Evolutionary conservation across 306 rosid species (phyloP).

Genomic region (Vicia villosa): DNA sequence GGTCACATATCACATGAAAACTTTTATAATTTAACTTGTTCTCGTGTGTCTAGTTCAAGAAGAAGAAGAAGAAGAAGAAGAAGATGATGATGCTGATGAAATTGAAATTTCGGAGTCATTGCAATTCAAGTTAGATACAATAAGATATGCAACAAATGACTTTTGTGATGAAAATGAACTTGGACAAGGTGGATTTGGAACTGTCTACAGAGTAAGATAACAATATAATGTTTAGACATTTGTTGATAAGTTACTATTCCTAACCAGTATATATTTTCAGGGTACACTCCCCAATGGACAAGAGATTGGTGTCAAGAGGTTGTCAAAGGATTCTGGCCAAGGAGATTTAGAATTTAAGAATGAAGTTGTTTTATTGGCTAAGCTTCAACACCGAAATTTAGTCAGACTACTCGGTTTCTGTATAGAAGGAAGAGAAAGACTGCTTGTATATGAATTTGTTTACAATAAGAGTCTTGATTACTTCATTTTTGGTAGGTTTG

Average conservation of each 20-base stretch:
- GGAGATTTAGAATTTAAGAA: too few species aligned
- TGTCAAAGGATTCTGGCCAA: too few species aligned
- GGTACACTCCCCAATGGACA: too few species aligned
- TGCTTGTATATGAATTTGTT: constrained; percentile 56
- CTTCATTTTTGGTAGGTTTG: constrained; percentile 49
- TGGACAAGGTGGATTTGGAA: constrained; percentile 45
- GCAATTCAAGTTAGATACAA: constrained; percentile 31
- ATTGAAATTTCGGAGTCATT: constrained; percentile 15
- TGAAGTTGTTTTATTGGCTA: too few species aligned
- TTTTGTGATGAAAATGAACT: constrained; percentile 38
- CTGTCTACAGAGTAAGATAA: constrained; percentile 34
- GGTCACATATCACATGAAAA: not conserved
- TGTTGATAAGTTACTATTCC: not conserved
- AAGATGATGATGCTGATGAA: constrained; percentile 1
- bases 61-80: too few species aligned
- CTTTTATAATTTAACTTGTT: not conserved
- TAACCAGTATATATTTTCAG: constrained; percentile 1
- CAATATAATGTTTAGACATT: not conserved
- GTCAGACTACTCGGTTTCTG: constrained; percentile 36
- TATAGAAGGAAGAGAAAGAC: constrained; percentile 18
- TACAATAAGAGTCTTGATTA: constrained; percentile 49
- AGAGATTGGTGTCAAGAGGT: too few species aligned
- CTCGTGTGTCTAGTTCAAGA: not conserved
- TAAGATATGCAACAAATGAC: constrained; percentile 33
- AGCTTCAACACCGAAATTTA: too few species aligned